phyloP scores from a whole-genome alignment of 2,329 filamentous ascomycete species.

The Waltergamsia citrina region DNA sequence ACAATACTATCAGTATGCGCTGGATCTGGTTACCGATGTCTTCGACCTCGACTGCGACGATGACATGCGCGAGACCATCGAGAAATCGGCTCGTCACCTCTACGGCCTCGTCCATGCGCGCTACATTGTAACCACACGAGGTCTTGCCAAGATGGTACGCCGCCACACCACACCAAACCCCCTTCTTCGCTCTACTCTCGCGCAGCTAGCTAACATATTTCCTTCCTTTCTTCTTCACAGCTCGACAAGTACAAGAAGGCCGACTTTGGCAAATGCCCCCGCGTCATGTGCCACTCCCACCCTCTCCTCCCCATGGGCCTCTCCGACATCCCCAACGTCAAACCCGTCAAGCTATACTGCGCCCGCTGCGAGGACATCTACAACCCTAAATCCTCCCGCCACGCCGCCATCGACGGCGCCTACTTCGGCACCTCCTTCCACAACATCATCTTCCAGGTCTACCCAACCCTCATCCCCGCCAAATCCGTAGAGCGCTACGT shows the following conservation, averaged over 20 bases:
- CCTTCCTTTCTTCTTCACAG: no score
- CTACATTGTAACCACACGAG: slow-evolving; percentile 93
- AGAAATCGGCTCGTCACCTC: slow-evolving; percentile 90
- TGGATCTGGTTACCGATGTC: slow-evolving; percentile 94
- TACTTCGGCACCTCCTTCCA: slow-evolving; percentile 98
- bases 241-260: slow-evolving; percentile 98
- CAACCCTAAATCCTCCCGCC: slow-evolving; percentile 95
- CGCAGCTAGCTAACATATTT: no score
- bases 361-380: slow-evolving; percentile 96
- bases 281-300: slow-evolving; percentile 89
- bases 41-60: slow-evolving; percentile 99
- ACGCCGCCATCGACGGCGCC: slow-evolving; percentile 90
- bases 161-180: slow-evolving; percentile 2
- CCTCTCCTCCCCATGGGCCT: slow-evolving; percentile 92
- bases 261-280: slow-evolving; percentile 96
- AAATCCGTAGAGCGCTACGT: slow-evolving; percentile 84
- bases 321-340: slow-evolving; percentile 77
- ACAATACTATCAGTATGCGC: slow-evolving; percentile 96
- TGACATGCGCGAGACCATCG: slow-evolving; percentile 95
- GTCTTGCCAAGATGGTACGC: slow-evolving; percentile 88
- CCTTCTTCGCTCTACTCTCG: not conserved
- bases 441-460: slow-evolving; percentile 98
- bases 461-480: slow-evolving; percentile 76
- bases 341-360: slow-evolving; percentile 95
- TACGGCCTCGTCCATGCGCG: slow-evolving; percentile 94